phyloP scores from a whole-genome alignment of 2,329 filamentous ascomycete species.

The Trichoderma sp. region DNA sequence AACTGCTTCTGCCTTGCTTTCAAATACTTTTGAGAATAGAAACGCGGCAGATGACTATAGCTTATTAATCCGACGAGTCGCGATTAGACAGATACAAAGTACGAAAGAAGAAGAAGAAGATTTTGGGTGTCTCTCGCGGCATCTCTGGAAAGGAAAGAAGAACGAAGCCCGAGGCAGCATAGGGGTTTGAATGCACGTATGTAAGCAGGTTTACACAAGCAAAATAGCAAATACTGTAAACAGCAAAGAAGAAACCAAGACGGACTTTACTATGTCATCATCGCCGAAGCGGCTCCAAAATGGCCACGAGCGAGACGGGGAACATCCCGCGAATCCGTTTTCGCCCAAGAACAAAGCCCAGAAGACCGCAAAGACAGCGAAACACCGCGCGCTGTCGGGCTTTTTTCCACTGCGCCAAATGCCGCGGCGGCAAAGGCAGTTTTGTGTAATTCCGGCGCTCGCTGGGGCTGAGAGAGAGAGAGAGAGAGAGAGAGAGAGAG shows the following conservation, averaged over 20 bases:
- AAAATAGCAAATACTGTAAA: background rate
- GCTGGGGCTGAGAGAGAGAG: too few species aligned
- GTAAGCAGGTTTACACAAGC: background rate
- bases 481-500: background rate
- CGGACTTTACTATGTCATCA: background rate
- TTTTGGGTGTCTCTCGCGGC: background rate
- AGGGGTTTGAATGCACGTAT: background rate
- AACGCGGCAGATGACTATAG: background rate
- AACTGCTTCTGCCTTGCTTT: background rate
- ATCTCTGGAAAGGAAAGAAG: background rate
- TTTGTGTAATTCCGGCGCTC: background rate
- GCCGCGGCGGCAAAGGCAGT: background rate
- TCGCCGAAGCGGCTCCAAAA: background rate
- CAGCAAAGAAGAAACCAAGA: background rate
- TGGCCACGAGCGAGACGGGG: background rate
- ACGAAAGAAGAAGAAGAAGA: background rate
- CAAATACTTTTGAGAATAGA: background rate
- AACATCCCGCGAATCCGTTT: background rate
- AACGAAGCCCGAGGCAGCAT: background rate
- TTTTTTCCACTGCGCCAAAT: background rate
- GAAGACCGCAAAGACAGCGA: too few species aligned
- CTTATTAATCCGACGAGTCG: background rate
- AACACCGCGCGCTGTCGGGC: background rate
- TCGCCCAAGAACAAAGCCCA: background rate
- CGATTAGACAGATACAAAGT: background rate